Conservation (phyloP, 495 filamentous ascomycete genomes). For the Recurvomyces mirabilis region DNA sequence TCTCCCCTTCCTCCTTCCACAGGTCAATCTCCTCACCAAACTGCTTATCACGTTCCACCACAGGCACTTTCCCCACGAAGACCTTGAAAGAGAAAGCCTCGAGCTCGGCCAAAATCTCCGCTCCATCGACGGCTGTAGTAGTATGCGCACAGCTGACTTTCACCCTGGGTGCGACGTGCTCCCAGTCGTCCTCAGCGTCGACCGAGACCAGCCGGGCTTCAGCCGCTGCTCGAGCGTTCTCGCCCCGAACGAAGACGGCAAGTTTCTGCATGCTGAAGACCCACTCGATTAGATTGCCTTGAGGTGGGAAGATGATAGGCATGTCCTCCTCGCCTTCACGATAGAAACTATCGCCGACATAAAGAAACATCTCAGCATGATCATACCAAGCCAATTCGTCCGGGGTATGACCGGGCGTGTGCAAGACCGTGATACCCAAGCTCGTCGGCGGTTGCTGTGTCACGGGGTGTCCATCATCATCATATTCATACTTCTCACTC, state of each 20-base stretch:
- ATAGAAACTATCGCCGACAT: conserved; percentile 36
- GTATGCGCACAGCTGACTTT: conserved; percentile 16
- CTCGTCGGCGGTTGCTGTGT: conserved; percentile 4
- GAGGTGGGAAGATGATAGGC: conserved; percentile 31
- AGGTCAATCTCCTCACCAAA: conserved; percentile 4
- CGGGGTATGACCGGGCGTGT: conserved; percentile 36
- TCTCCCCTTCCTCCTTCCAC: conserved; percentile 8
- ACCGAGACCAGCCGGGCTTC: neutral
- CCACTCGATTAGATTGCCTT: conserved; percentile 20
- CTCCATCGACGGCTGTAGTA: conserved; percentile 9
- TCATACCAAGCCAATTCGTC: conserved; percentile 36
- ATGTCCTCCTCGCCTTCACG: conserved; percentile 26
- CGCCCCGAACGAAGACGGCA: conserved; percentile 10
- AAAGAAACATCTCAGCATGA: conserved; percentile 29
- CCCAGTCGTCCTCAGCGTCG: conserved; percentile 5
- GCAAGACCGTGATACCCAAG: conserved; percentile 29
- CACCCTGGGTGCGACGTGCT: conserved; percentile 12
- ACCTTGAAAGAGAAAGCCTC: conserved; percentile 11
- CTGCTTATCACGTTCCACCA: conserved; percentile 1
- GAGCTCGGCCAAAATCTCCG: conserved; percentile 14
- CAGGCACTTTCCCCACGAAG: conserved; percentile 12
- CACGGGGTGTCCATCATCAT: neutral
- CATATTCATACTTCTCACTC: neutral
- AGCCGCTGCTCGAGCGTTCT: conserved; percentile 11
- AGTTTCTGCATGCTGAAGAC: conserved; percentile 20